phyloP scores from a whole-genome alignment of 2,329 filamentous ascomycete species.

The Alternaria incomplexa region DNA sequence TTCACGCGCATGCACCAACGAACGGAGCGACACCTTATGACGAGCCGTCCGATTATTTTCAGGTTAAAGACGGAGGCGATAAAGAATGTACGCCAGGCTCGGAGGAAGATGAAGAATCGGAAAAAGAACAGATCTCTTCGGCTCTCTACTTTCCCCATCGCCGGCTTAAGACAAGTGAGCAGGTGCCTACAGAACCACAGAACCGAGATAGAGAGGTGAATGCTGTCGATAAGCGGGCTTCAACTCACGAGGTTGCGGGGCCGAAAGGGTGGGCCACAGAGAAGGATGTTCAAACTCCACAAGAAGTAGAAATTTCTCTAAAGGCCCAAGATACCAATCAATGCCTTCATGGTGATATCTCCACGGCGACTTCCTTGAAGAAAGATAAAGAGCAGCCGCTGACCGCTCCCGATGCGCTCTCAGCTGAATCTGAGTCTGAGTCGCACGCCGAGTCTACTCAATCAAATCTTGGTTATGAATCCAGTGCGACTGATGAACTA shows the following conservation, averaged over 20 bases:
- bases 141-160: constrained; percentile 83
- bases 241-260: constrained; percentile 35
- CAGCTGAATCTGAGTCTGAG: constrained; percentile 52
- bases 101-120: constrained; percentile 65
- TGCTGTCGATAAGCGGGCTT: constrained; percentile 31
- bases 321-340: constrained; percentile 66
- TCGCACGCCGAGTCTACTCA: constrained; percentile 52
- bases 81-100: constrained; percentile 37
- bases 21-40: constrained; percentile 23
- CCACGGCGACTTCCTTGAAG: constrained; percentile 47
- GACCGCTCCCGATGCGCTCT: constrained; percentile 31
- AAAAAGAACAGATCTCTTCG: constrained; percentile 86
- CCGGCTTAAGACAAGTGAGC: constrained; percentile 54
- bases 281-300: constrained; percentile 43
- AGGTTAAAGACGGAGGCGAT: constrained; percentile 22
- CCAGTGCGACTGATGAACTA: constrained; percentile 61
- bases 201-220: constrained; percentile 33
- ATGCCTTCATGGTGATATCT: constrained; percentile 65
- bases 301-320: constrained; percentile 68
- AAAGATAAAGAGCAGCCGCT: constrained; percentile 50
- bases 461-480: constrained; percentile 57
- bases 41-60: constrained; percentile 39
- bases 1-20: constrained; percentile 30
- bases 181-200: constrained; percentile 31
- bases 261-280: constrained; percentile 36